A percentile compares a stretch with the other conserved stretches of the same genome.
Evolutionary conservation across 768 basidiomycete genomes (phyloP).

Genomic region (Rhodotorula paludigena): DNA sequence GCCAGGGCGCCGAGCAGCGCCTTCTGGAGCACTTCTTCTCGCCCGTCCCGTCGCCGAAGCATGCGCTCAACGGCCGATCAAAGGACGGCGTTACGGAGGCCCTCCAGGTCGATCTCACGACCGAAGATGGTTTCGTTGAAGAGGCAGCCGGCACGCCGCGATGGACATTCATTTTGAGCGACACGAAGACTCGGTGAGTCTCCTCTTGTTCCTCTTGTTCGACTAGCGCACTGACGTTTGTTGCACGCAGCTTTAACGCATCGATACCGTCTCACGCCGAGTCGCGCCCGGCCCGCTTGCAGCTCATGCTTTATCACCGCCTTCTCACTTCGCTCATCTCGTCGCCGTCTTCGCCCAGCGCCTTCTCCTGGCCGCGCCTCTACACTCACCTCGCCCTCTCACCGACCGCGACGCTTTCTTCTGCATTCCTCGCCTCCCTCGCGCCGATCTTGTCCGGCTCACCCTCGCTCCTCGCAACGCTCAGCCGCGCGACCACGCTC

Average conservation of each 20-base stretch:
- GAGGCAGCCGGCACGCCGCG: background rate
- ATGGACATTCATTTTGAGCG: conserved; percentile 46
- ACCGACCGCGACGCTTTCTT: background rate
- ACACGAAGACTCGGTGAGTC: conserved; percentile 64
- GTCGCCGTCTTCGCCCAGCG: conserved; percentile 42
- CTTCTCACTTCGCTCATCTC: conserved; percentile 57
- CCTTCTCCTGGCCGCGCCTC: conserved; percentile 23
- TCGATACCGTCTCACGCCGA: conserved; percentile 60
- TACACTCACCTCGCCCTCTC: conserved; percentile 19
- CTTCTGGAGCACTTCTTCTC: conserved; percentile 30
- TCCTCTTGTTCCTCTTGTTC: too few species aligned
- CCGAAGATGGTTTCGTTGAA: background rate
- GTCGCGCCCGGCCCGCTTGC: conserved; percentile 58
- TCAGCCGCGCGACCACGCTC: conserved; percentile 51
- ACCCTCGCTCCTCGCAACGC: conserved; percentile 5
- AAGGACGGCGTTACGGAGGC: background rate
- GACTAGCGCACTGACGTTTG: background rate
- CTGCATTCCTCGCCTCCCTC: conserved; percentile 20
- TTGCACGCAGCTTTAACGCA: conserved; percentile 34
- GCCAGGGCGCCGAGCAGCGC: conserved; percentile 50
- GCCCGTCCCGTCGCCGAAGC: conserved; percentile 2
- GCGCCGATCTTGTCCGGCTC: too few species aligned
- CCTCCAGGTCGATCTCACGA: background rate
- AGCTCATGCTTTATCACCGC: conserved; percentile 72
- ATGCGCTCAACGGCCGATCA: conserved; percentile 16